A percentile compares a stretch with the other conserved stretches of the same genome.
Evolutionary conservation across 768 basidiomycete genomes (phyloP).

Genomic region (Mycena kentingensis): DNA sequence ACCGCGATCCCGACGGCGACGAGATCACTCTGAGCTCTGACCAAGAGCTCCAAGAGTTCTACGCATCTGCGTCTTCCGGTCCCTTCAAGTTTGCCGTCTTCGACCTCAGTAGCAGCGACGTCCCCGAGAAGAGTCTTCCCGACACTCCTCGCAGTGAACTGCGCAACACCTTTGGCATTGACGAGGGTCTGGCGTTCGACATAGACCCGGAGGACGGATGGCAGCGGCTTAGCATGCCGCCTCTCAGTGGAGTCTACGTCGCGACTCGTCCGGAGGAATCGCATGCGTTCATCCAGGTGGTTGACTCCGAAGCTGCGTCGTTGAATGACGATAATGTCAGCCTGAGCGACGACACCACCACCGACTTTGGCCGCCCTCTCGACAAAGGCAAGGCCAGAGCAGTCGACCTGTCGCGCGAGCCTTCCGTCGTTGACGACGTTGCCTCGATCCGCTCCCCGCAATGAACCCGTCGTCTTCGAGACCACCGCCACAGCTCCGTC

Average conservation of each 20-base stretch:
- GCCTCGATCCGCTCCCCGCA: constrained; percentile 39
- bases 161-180: constrained; percentile 68
- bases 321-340: constrained; percentile 24
- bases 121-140: constrained; percentile 32
- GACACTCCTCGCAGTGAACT: constrained; percentile 35
- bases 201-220: constrained; percentile 62
- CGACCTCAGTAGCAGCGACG: constrained; percentile 51
- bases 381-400: constrained; percentile 57
- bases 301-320: constrained; percentile 42
- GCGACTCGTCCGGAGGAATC: constrained; percentile 39
- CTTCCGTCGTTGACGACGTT: constrained; percentile 30
- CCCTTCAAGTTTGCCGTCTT: constrained; percentile 69
- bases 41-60: constrained; percentile 78
- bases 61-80: too few relatives aligned
- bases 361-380: constrained; percentile 23
- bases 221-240: too few relatives aligned
- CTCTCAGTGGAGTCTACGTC: constrained; percentile 43
- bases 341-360: constrained; percentile 35
- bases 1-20: constrained; percentile 73
- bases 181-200: too few relatives aligned
- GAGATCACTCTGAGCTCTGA: constrained; percentile 77
- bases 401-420: constrained; percentile 24
- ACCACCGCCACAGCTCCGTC: constrained; percentile 2
- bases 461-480: constrained; percentile 10
- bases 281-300: constrained; percentile 66